Percentiles rank a stretch among this genome's conserved stretches.
phyloP scores from a whole-genome alignment of 2,329 filamentous ascomycete species.

The Leptosphaerulina australis region DNA sequence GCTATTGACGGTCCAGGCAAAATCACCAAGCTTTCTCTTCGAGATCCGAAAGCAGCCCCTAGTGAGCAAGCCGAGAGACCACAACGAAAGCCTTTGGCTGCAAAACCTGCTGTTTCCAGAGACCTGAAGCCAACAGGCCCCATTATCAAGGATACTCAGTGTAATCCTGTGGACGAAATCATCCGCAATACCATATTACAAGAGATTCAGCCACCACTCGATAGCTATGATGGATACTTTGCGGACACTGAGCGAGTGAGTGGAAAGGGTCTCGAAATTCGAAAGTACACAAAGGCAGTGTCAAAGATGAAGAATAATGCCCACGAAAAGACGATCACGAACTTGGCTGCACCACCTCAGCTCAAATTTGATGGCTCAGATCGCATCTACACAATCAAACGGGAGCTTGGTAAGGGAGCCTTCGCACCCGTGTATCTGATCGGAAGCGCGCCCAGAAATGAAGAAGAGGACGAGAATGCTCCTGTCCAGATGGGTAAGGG shows the following conservation, averaged over 20 bases:
- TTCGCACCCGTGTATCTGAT: conserved; percentile 95
- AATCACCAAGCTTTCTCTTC: conserved; percentile 59
- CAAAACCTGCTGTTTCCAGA: conserved; percentile 50
- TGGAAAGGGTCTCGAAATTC: conserved; percentile 75
- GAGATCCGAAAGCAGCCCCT: conserved; percentile 48
- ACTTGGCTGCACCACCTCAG: conserved; percentile 64
- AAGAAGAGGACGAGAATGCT: conserved; percentile 51
- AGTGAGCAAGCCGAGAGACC: conserved; percentile 28
- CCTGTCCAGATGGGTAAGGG: conserved; percentile 67
- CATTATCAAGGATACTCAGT: conserved; percentile 80
- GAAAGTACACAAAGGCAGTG: conserved; percentile 75
- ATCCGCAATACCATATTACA: conserved; percentile 77
- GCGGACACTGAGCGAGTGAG: conserved; percentile 70
- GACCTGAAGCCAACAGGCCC: conserved; percentile 63
- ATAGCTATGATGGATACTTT: conserved; percentile 78
- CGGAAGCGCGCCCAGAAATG: conserved; percentile 67
- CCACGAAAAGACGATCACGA: conserved; percentile 65
- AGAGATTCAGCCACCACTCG: conserved; percentile 74
- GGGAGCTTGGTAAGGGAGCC: conserved; percentile 88
- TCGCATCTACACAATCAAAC: conserved; percentile 76
- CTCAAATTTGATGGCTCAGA: conserved; percentile 71
- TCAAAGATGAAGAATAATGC: conserved; percentile 61
- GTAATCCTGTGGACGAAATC: conserved; percentile 84
- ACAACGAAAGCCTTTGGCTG: conserved; percentile 25
- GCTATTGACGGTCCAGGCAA: conserved; percentile 50